A percentile compares a stretch with the other conserved stretches of the same genome.
phyloP scores from a whole-genome alignment of 1,139 yeast genomes.

The Tardiomyces digboiensis region DNA sequence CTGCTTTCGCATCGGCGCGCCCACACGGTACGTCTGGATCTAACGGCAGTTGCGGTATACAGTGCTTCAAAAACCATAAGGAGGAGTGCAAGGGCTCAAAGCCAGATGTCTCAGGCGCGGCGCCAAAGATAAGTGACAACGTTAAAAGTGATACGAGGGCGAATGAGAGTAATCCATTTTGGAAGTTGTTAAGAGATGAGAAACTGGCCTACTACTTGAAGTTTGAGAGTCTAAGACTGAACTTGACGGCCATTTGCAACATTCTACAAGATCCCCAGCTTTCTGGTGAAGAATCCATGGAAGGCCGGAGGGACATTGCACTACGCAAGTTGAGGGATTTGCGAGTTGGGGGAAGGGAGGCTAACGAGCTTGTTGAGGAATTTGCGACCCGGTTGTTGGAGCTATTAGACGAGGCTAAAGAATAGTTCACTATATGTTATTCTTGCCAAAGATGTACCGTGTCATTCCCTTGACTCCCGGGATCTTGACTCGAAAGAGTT shows the following conservation, averaged over 20 bases:
- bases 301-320: slow-evolving; percentile 49
- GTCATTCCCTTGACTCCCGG: slow-evolving; percentile 20
- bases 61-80: slow-evolving; percentile 41
- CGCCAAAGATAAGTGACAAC: not conserved
- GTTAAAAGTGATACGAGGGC: not conserved
- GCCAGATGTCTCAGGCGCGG: not conserved
- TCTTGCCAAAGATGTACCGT: slow-evolving; percentile 22
- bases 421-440: not conserved
- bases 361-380: slow-evolving; percentile 57
- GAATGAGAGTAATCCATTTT: slow-evolving; percentile 7
- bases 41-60: slow-evolving; percentile 35
- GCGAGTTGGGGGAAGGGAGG: slow-evolving; percentile 54
- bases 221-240: slow-evolving; percentile 43
- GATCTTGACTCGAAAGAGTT: slow-evolving; percentile 32
- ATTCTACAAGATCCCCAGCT: slow-evolving; percentile 37
- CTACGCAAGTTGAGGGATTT: slow-evolving; percentile 50
- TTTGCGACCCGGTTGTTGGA: slow-evolving; percentile 27
- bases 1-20: not conserved
- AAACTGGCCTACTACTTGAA: slow-evolving; percentile 34
- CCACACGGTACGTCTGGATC: too few species aligned
- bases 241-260: slow-evolving; percentile 38
- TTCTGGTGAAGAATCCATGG: slow-evolving; percentile 34
- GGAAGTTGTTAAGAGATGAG: slow-evolving; percentile 28
- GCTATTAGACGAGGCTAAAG: slow-evolving; percentile 4
- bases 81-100: slow-evolving; percentile 22